A percentile compares a stretch with the other conserved stretches of the same genome.
Conservation (phyloP, 1,284 basidiomycete species). For the Wolfiporia cocos region DNA sequence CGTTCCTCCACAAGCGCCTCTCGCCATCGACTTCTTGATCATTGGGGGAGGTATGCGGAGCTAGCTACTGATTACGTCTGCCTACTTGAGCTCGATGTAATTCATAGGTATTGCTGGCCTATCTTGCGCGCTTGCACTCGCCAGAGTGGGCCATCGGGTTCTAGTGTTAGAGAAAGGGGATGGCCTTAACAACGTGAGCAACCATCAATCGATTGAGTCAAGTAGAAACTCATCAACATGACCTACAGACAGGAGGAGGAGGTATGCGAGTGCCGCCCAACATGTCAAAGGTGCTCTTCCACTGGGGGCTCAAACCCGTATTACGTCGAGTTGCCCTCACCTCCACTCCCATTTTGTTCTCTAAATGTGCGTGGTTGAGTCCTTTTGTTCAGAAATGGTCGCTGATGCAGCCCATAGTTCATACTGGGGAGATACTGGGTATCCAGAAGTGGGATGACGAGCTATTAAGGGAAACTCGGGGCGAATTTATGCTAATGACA, state of each 20-base stretch:
- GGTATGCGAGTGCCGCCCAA: constrained; percentile 51
- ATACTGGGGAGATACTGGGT: constrained; percentile 41
- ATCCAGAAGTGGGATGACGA: constrained; percentile 48
- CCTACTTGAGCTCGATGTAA: neutral
- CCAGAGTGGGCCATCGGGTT: constrained; percentile 49
- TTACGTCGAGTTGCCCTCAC: constrained; percentile 30
- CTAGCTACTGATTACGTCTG: neutral
- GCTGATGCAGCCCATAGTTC: neutral
- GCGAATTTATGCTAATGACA: constrained; percentile 44
- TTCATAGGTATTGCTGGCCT: constrained; percentile 6
- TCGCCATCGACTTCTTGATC: constrained; percentile 5
- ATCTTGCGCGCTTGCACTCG: constrained; percentile 7
- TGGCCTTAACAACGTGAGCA: constrained; percentile 31
- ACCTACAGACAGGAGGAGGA: constrained; percentile 21
- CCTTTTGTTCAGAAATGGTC: neutral
- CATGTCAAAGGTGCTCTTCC: constrained; percentile 46
- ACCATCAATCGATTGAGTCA: neutral
- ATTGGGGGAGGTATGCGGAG: constrained; percentile 4
- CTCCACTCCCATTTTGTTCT: constrained; percentile 34
- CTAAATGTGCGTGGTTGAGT: constrained; percentile 26
- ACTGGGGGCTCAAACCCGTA: constrained; percentile 45
- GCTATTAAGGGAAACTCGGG: constrained; percentile 46
- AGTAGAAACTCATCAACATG: neutral
- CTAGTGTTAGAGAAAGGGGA: constrained; percentile 43
- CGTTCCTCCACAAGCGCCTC: constrained; percentile 1